Evolutionary conservation across 1,284 basidiomycete genomes (phyloP), one percentile per base, ranked within the genome.

Genomic region (Apiotrichum gracile): DNA sequence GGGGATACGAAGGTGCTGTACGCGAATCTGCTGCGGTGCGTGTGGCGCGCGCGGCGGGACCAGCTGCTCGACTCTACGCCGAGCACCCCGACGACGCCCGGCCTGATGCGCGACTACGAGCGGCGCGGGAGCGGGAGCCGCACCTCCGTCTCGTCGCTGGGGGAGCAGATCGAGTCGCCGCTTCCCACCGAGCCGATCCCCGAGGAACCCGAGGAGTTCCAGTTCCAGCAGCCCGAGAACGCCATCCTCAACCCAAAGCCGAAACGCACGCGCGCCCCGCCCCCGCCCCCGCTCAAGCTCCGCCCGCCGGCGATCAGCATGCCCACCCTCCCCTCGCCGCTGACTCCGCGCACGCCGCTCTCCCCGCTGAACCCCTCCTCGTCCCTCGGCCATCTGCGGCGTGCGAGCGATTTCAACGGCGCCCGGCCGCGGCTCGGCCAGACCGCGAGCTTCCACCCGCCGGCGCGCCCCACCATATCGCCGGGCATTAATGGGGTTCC

Each of bases 1-100:
- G 72, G 63, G 10, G 73, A 73, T 45, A 64, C 68, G 14, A 65
- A 67, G 44, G 52, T 66, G 29, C 46, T 66, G n/a, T 70, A 73
- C 41, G 72, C 72, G 19, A 63, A 61, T 37, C 51, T 69, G 19
- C 54, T 74, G 14, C 55, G 70, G 43, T 49, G 67, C 27, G 65
- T 72, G 2, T 73, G 71, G 69, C 55, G 71, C 10, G 61, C 65
- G 29, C 54, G 71, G 41, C 33, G 40, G 22, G 27, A 27, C 14
- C 6, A 3, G 13, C 8, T 12, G 7, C 31, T 39, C 24, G 21
- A 8, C 24, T 34, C 27, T 2, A 10, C 22, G 17, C 25, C 26
- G 9, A n/a, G 19, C 5, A 38, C 38, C 2, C 44, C 46, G 4
- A 38, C 44, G 31, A 41, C 44, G 6, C 38, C 44, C 9, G 37